Evolutionary conservation across 495 filamentous ascomycete species (phyloP), one percentile per base, ranked within the genome.

Genomic region (Lineolata rhizophorae): DNA sequence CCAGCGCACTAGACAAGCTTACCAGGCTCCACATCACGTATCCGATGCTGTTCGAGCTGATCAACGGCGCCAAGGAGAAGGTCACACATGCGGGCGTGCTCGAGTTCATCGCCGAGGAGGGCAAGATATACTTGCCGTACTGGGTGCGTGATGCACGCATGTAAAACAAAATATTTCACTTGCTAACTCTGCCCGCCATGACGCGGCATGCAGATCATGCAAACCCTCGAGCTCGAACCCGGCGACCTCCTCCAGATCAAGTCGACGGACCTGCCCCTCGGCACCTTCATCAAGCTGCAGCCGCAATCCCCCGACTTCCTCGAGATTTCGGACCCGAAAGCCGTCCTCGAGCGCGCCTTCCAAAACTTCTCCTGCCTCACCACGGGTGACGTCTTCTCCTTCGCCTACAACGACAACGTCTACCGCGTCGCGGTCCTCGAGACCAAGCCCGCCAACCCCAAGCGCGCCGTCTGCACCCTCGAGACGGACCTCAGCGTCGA

Each of bases 101-200:
- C 38, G 87, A 97, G 48, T 97, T 97, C 48, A 83, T 93, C 35
- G 87, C 87, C 6, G 87, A 95, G 49, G 87, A 97, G 52, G 87
- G 87, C 18, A 77, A 87, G 48, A 81, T 90, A 4, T 97, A 97
- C 56, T 56, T 97, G 34, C 87, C 87, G 28, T 76, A 78, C 46
- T 97, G 87, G 87, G 82, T 91, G 58, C 43, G 72, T 48, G 18
- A n/a, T n/a, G n/a, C n/a, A n/a, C n/a, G n/a, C n/a, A n/a, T n/a
- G n/a, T n/a, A n/a, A n/a, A n/a, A n/a, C n/a, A n/a, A n/a, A n/a
- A n/a, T n/a, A n/a, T 20, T 5, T 20, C 6, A 15, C n/a, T 21
- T n/a, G 9, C 26, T 21, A 28, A 25, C 6, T 25, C 6, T 25
- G 6, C 22, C n/a, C 6, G n/a, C n/a, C 22, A 6, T 25, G n/a